phyloP scores from a whole-genome alignment of 140 eudicot species.

The Artemisia princeps region DNA sequence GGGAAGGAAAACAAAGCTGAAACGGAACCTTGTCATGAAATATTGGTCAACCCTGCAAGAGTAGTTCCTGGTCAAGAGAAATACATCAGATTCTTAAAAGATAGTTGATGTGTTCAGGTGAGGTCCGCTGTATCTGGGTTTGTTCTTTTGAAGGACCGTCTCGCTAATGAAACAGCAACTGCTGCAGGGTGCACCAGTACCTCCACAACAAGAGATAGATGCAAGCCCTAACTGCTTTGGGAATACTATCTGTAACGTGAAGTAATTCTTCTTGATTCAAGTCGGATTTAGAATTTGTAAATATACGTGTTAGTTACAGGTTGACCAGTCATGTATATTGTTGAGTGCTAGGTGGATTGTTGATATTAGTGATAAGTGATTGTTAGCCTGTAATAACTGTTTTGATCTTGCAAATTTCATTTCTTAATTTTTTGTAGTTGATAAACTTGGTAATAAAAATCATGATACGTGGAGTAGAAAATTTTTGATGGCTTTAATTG shows the following conservation, averaged over 20 bases:
- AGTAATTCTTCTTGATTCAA: no score
- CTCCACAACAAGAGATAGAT: no score
- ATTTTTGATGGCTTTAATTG: no score
- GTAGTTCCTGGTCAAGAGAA: constrained; percentile 91
- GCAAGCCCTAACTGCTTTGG: no score
- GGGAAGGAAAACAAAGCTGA: neutral
- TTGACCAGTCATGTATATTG: neutral
- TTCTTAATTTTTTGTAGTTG: neutral
- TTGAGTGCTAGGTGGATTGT: no score
- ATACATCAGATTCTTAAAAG: constrained; percentile 61
- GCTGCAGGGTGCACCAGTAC: no score
- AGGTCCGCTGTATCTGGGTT: constrained; percentile 77
- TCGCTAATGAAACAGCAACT: constrained; percentile 26
- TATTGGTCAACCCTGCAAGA: constrained; percentile 30
- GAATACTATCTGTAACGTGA: no score
- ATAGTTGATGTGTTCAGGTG: constrained; percentile 66
- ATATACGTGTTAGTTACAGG: neutral
- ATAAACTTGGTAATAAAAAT: neutral
- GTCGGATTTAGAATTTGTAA: no score
- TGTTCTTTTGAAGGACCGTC: constrained; percentile 68
- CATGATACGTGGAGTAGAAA: no score
- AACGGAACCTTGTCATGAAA: no score
- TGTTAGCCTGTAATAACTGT: neutral
- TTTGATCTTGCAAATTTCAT: neutral
- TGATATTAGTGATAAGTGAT: neutral